Evolutionary conservation across 2,329 filamentous ascomycete species (phyloP).

Genomic region (Nemania diffusa): DNA sequence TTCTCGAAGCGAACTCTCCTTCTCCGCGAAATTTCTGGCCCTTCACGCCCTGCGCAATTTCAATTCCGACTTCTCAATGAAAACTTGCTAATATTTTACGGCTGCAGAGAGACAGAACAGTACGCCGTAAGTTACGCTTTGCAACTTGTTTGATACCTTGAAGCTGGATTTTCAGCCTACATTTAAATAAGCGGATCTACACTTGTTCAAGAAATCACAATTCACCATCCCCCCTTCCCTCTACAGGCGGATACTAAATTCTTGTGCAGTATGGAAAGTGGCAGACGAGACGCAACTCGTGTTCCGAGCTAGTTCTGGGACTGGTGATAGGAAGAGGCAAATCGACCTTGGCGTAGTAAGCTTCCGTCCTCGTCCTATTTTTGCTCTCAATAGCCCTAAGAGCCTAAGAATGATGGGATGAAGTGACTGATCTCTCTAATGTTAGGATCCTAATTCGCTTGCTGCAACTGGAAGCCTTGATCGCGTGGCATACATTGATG

Average conservation of each 20-base stretch:
- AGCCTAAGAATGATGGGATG: conserved; percentile 42
- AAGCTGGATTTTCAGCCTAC: not conserved
- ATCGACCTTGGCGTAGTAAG: conserved; percentile 31
- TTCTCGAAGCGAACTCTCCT: not conserved
- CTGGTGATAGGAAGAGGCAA: conserved; percentile 63
- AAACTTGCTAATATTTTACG: not conserved
- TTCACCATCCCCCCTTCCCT: not conserved
- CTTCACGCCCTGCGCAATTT: not conserved
- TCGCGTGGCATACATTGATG: conserved; percentile 88
- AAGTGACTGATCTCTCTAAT: conserved; percentile 6
- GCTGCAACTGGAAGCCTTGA: conserved; percentile 88
- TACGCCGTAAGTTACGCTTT: conserved; percentile 59
- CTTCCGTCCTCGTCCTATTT: not conserved
- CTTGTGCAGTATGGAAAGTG: conserved; percentile 81
- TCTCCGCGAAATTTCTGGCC: not conserved
- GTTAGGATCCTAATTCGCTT: conserved; percentile 60
- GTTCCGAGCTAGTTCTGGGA: conserved; percentile 80
- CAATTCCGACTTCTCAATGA: not conserved
- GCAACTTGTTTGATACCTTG: not conserved
- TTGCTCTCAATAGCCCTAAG: not conserved
- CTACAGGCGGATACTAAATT: conserved; percentile 1
- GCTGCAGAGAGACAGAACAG: conserved; percentile 78
- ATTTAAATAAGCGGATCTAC: not conserved
- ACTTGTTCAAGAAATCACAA: not conserved
- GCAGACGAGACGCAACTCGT: conserved; percentile 95